Base-by-base conservation (phyloP, 2,329 filamentous ascomycete species). In the Aspergillus ustus region DNA sequence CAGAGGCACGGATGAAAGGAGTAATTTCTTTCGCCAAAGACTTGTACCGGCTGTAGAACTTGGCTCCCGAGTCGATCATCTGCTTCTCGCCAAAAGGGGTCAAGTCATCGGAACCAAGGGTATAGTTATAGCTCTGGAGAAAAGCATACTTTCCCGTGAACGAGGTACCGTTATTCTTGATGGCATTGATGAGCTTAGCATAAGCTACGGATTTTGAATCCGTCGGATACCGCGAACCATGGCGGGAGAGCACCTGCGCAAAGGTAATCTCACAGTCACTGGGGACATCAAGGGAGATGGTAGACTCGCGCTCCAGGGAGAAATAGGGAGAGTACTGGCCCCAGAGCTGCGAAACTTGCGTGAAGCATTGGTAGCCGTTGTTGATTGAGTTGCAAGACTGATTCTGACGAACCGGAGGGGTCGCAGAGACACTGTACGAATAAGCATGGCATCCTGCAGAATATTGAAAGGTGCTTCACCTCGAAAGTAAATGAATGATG, bases 261-360 rank as follows among this genome's bases (percentile, higher is more conserved):
- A 96, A 94, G 2, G 89, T 94, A 68, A 94, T 79, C 13, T 85
- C 80, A 77, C 93, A 97, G n/a, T 81, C 82, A 0, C 80, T 67
- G 0, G 92, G 93, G 0, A 90, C 79, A 7, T 81, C 80, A 7
- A 82, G 69, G 17, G 86, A 80, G 54, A 92, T 85, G 2, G 85
- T 81, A 1, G 90, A 92, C 7, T 88, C 84, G 4, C 66, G 58
- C 1, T 63, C 64, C 0, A 93, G 89, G 1, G 89, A 84, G 77
- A 91, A 97, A 78, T 88, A 96, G 2, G 93, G 91, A 19, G 92
- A 90, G 75, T 97, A 97, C 74, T 94, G 92, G 59, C 93, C 93
- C 92, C 92, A 96, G 59, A 82, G 84, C 67, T 87, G 89, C 1
- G 87, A 86, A 49, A 89, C 83, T 34, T 84, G 74, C 4, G 84